Evolutionary conservation across 257 asterid genomes (phyloP).

Genomic region (Henckelia pumila): DNA sequence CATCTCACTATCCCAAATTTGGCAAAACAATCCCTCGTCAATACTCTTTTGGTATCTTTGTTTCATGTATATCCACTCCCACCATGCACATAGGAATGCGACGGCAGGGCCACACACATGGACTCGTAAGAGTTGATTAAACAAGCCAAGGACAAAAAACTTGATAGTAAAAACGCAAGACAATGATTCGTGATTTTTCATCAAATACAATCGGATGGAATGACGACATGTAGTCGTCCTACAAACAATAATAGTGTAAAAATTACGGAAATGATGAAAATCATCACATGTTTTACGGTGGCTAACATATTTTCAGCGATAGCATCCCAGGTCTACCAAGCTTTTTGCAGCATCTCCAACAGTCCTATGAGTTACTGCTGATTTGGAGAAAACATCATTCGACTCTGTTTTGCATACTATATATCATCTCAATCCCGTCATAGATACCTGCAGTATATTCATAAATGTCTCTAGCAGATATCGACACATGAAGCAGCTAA

Average conservation of each 20-base stretch:
- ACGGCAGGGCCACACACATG: too few species aligned
- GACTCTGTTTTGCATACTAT: conserved; percentile 15
- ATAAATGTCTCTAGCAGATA: conserved; percentile 24
- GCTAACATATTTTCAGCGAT: conserved; percentile 17
- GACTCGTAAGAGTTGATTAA: neutral
- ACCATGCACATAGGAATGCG: too few species aligned
- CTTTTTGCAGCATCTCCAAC: conserved; percentile 19
- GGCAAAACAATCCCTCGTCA: too few species aligned
- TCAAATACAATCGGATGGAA: neutral
- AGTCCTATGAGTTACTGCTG: conserved; percentile 13
- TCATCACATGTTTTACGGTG: conserved; percentile 12
- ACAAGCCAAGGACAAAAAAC: neutral
- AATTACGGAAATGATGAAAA: conserved; percentile 22
- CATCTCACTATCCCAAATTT: too few species aligned
- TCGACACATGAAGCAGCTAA: conserved; percentile 36
- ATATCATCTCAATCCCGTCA: conserved; percentile 7
- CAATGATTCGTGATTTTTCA: too few species aligned
- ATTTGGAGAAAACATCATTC: conserved; percentile 22
- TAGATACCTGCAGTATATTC: conserved; percentile 15
- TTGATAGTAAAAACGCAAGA: too few species aligned
- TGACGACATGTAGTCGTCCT: neutral
- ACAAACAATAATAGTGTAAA: neutral
- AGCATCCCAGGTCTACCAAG: conserved; percentile 24
- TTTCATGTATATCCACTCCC: too few species aligned
- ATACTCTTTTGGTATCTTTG: too few species aligned